phyloP scores from a whole-genome alignment of 1,139 yeast genomes.

The Pneumocystis oryctolagi region DNA sequence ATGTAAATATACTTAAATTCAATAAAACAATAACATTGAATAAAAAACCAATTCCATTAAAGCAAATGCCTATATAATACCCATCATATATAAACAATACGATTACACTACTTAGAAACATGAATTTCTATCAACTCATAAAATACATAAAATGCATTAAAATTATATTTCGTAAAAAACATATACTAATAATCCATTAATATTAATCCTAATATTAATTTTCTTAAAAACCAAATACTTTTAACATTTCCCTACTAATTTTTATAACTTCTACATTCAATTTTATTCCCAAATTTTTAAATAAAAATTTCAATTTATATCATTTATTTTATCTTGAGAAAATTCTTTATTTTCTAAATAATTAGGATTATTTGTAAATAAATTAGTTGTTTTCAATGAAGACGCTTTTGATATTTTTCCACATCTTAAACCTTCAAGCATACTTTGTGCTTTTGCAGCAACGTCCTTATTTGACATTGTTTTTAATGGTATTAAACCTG shows the following conservation, averaged over 20 bases:
- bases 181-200: not conserved
- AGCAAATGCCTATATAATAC: not conserved
- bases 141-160: not conserved
- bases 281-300: not conserved
- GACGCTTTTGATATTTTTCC: slow-evolving; percentile 7
- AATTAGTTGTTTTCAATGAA: not conserved
- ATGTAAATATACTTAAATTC: not conserved
- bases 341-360: not conserved
- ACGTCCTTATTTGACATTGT: slow-evolving; percentile 8
- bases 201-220: not conserved
- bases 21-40: not conserved
- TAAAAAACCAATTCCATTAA: not conserved
- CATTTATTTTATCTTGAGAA: not conserved
- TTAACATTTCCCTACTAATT: not conserved
- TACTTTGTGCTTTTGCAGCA: slow-evolving; percentile 12
- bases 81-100: not conserved
- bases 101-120: not conserved
- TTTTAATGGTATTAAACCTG: slow-evolving; percentile 2
- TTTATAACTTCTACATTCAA: not conserved
- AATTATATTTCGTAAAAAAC: not conserved
- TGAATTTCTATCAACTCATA: not conserved
- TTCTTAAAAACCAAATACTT: not conserved
- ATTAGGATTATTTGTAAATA: not conserved
- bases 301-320: not conserved
- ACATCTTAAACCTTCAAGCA: slow-evolving; percentile 12